Evolutionary conservation across 371 early-diverging fungal genomes (phyloP).

Genomic region (Gilbertella persicaria): DNA sequence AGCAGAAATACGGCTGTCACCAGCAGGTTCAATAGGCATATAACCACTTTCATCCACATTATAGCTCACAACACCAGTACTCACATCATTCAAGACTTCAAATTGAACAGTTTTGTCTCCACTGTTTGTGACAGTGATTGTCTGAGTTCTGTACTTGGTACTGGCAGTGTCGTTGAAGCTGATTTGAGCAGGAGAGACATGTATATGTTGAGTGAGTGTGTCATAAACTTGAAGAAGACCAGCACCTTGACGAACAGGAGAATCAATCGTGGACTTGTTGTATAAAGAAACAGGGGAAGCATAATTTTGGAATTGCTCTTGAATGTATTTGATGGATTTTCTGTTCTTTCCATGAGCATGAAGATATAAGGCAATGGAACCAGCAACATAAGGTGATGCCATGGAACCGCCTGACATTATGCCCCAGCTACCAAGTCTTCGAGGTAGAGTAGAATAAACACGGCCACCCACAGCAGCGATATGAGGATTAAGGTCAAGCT

Average conservation of each 20-base stretch:
- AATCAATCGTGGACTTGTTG: conserved; percentile 16
- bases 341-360: conserved; percentile 36
- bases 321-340: conserved; percentile 19
- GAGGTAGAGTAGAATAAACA: conserved; percentile 64
- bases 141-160: conserved; percentile 34
- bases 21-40: conserved; percentile 35
- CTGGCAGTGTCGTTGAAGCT: conserved; percentile 68
- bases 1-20: too few species aligned
- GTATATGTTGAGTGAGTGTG: conserved; percentile 53
- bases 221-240: conserved; percentile 71
- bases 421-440: conserved; percentile 47
- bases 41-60: too few species aligned
- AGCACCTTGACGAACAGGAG: conserved; percentile 63
- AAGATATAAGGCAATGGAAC: conserved; percentile 62
- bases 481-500: conserved; percentile 50
- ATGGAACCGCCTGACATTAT: conserved; percentile 60
- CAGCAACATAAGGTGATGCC: conserved; percentile 77
- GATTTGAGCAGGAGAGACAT: conserved; percentile 62
- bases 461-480: conserved; percentile 67
- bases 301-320: conserved; percentile 53
- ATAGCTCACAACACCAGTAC: conserved; percentile 41
- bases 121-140: conserved; percentile 57
- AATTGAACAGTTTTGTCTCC: conserved; percentile 55
- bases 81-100: conserved; percentile 37
- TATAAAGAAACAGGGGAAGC: conserved; percentile 22